These are phyloP conservation scores for Wickerhamiella domercqiae DNA, from an alignment of 805 yeast genomes.

Conservation along the genomic window DNA sequence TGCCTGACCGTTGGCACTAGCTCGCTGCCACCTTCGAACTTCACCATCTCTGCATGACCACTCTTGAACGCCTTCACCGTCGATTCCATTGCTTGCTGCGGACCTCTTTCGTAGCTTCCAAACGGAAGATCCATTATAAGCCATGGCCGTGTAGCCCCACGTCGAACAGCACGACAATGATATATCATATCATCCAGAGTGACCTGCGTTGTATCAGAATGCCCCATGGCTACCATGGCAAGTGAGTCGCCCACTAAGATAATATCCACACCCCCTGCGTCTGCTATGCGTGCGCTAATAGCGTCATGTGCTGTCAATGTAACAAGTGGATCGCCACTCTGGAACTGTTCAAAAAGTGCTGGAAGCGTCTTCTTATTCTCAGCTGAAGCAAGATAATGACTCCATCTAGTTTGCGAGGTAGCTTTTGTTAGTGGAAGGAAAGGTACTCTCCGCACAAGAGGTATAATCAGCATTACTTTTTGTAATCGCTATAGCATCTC, in stretches of 20 bases:
- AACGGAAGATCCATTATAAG: slow-evolving; percentile 78
- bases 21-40: slow-evolving; percentile 68
- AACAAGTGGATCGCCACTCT: slow-evolving; percentile 28
- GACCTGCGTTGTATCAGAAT: slow-evolving; percentile 47
- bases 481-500: too few species aligned
- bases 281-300: slow-evolving; percentile 58
- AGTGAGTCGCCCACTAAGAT: slow-evolving; percentile 81
- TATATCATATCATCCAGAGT: slow-evolving; percentile 62
- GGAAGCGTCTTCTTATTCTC: slow-evolving; percentile 26
- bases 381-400: slow-evolving; percentile 11
- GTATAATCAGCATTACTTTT: too few species aligned
- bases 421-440: too few species aligned
- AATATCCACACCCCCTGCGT: slow-evolving; percentile 49
- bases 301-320: slow-evolving; percentile 84
- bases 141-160: slow-evolving; percentile 54
- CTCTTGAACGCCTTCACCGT: slow-evolving; percentile 39
- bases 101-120: slow-evolving; percentile 62
- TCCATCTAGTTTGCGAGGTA: neutral
- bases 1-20: slow-evolving; percentile 38
- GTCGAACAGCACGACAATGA: slow-evolving; percentile 57
- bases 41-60: slow-evolving; percentile 54
- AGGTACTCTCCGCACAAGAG: too few species aligned
- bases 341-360: slow-evolving; percentile 26
- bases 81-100: slow-evolving; percentile 45
- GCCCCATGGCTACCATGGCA: slow-evolving; percentile 84